Evolutionary conservation across 1,284 basidiomycete genomes (phyloP).

Genomic region (Leucoagaricus sp.): DNA sequence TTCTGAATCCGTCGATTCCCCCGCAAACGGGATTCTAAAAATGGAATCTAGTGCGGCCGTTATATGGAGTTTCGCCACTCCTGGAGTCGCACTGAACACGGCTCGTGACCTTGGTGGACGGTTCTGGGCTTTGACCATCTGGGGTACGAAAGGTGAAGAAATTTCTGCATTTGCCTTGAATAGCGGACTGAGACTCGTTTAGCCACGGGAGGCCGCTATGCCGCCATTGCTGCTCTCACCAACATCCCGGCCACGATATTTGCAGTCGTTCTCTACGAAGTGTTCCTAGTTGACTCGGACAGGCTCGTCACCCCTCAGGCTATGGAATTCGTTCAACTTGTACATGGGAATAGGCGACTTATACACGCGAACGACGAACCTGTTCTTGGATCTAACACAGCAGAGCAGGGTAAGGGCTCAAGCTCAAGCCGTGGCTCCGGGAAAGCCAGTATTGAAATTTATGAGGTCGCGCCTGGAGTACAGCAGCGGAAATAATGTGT

Average conservation of each 20-base stretch:
- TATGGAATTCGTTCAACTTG: background rate
- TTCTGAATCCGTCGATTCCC: conserved; percentile 13
- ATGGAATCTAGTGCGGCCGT: conserved; percentile 46
- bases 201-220: conserved; percentile 60
- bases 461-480: conserved; percentile 18
- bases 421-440: conserved; percentile 12
- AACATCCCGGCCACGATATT: conserved; percentile 65
- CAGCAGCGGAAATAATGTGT: background rate
- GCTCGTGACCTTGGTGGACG: conserved; percentile 71
- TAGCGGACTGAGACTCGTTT: background rate
- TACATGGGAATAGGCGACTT: conserved; percentile 11
- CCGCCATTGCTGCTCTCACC: conserved; percentile 63
- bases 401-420: background rate
- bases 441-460: conserved; percentile 20
- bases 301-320: conserved; percentile 23
- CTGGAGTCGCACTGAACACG: conserved; percentile 62
- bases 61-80: conserved; percentile 61
- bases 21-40: background rate
- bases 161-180: conserved; percentile 5
- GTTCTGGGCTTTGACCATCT: conserved; percentile 57
- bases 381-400: background rate
- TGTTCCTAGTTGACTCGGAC: conserved; percentile 55
- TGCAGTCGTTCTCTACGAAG: conserved; percentile 52
- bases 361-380: background rate
- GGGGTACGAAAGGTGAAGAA: conserved; percentile 46